These are phyloP conservation scores for Daldinia bambusicola DNA, from an alignment of 495 filamentous ascomycete genomes.

Conservation along the genomic window DNA sequence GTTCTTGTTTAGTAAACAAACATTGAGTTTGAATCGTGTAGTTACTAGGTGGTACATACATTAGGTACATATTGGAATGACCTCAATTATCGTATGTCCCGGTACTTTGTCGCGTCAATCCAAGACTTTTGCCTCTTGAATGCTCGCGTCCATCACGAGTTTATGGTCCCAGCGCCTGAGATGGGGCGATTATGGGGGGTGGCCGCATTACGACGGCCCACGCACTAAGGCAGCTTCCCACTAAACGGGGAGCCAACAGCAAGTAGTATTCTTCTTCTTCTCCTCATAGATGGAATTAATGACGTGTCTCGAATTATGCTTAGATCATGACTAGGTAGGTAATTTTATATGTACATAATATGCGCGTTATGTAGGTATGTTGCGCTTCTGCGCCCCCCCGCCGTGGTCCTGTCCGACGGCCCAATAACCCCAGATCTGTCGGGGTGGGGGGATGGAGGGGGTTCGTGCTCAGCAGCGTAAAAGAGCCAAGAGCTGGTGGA, in stretches of 20 bases:
- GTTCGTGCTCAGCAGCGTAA: conserved; percentile 4
- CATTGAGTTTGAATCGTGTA: background rate
- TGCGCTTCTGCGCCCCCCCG: background rate
- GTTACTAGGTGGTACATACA: too few species aligned
- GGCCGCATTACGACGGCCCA: background rate
- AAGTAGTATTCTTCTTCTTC: background rate
- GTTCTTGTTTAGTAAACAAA: background rate
- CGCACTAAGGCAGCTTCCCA: too few species aligned
- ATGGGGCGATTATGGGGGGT: background rate
- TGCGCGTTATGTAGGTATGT: background rate
- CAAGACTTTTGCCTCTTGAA: background rate
- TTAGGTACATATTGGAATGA: background rate
- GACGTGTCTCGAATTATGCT: conserved; percentile 5
- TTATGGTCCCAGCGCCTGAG: background rate
- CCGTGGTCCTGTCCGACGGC: conserved; percentile 2
- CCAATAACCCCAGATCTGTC: background rate
- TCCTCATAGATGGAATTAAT: background rate
- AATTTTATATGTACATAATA: conserved; percentile 1
- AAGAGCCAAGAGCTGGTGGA: background rate
- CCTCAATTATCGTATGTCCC: background rate
- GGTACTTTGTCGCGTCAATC: background rate
- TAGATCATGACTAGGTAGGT: background rate
- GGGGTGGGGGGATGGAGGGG: background rate
- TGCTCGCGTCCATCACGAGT: background rate
- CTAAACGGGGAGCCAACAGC: background rate